These are phyloP conservation scores for Taphrina wiesneri DNA, from an alignment of 1,139 yeast genomes.

Conservation along the genomic window DNA sequence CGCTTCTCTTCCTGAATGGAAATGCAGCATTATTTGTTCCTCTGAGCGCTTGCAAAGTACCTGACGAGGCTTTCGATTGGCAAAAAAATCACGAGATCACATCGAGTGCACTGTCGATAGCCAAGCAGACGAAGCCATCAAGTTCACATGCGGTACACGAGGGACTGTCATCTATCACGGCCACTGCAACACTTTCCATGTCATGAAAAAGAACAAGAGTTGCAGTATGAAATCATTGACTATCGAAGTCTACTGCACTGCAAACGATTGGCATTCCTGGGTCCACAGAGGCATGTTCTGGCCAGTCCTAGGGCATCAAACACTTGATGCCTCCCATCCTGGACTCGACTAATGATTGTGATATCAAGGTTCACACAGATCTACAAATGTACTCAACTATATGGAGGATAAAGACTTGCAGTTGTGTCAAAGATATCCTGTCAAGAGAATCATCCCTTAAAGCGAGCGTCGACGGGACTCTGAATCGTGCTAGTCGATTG, in stretches of 20 bases:
- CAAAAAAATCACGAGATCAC: background rate
- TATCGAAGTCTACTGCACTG: background rate
- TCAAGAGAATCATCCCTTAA: no score
- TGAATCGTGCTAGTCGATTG: no score
- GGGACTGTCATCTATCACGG: background rate
- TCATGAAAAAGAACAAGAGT: background rate
- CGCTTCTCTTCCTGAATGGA: background rate
- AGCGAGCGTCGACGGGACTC: no score
- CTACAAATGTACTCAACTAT: background rate
- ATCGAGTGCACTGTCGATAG: background rate
- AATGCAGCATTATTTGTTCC: background rate
- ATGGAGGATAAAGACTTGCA: background rate
- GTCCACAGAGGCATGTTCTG: background rate
- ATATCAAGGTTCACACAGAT: background rate
- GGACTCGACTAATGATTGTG: background rate
- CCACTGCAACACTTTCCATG: background rate
- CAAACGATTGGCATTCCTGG: background rate
- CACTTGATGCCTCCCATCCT: background rate
- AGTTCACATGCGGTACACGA: background rate
- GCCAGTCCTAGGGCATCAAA: background rate
- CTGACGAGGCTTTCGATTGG: background rate
- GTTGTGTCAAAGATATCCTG: background rate
- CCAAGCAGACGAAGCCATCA: background rate
- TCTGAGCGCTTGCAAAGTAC: background rate
- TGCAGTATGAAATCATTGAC: background rate